phyloP scores from a whole-genome alignment of 2,329 filamentous ascomycete species.

The Cryphonectria carpinicola region DNA sequence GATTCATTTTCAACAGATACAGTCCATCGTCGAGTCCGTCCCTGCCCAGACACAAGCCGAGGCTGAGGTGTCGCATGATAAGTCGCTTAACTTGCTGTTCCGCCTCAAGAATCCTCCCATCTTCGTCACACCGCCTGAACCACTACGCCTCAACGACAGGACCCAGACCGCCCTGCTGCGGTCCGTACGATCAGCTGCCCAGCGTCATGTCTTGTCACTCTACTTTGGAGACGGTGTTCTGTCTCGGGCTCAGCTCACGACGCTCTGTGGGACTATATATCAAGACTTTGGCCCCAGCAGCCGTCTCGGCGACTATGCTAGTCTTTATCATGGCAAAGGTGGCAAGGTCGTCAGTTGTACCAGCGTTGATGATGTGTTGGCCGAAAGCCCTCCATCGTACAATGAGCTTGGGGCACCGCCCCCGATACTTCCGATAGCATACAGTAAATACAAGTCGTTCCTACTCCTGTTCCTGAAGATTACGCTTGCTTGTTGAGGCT shows the following conservation, averaged over 20 bases:
- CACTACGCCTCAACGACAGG: slow-evolving; percentile 21
- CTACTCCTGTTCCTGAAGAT: neutral
- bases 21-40: neutral
- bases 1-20: neutral
- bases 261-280: slow-evolving; percentile 14
- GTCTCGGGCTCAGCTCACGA: slow-evolving; percentile 10
- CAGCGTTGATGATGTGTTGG: neutral
- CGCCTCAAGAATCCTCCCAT: neutral
- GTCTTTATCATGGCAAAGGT: slow-evolving; percentile 14
- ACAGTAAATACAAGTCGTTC: slow-evolving; percentile 4
- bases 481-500: neutral
- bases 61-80: neutral
- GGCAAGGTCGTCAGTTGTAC: slow-evolving; percentile 14
- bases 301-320: slow-evolving; percentile 1
- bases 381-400: slow-evolving; percentile 18
- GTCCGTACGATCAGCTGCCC: slow-evolving; percentile 18
- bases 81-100: neutral
- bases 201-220: slow-evolving; percentile 12
- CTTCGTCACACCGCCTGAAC: slow-evolving; percentile 1
- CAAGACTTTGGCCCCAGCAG: slow-evolving; percentile 6
- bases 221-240: neutral
- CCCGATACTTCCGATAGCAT: slow-evolving; percentile 2
- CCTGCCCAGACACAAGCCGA: neutral
- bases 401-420: slow-evolving; percentile 17
- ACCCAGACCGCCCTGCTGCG: slow-evolving; percentile 19